A percentile compares a stretch with the other conserved stretches of the same genome.
phyloP scores from a whole-genome alignment of 2,329 filamentous ascomycete genomes.

The Fusarium sp. region DNA sequence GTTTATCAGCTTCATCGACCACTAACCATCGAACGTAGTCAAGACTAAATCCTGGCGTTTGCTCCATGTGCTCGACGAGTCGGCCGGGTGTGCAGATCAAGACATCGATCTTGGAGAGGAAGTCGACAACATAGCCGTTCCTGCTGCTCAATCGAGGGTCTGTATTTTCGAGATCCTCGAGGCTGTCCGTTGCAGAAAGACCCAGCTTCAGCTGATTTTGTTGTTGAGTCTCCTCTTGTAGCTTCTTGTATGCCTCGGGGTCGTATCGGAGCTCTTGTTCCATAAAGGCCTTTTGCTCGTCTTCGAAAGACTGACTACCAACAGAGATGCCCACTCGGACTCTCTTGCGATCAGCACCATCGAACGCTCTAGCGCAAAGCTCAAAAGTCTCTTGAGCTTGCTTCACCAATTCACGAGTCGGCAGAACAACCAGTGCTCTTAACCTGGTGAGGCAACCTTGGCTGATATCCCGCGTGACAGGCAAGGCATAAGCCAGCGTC shows the following conservation, averaged over 20 bases:
- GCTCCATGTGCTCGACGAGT: conserved; percentile 88
- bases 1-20: conserved; percentile 92
- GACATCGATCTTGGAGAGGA: conserved; percentile 82
- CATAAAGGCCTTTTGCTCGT: conserved; percentile 65
- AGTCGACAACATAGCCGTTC: conserved; percentile 68
- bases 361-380: conserved; percentile 73
- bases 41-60: conserved; percentile 84
- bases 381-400: conserved; percentile 86
- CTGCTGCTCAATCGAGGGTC: conserved; percentile 51
- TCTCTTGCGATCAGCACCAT: conserved; percentile 68
- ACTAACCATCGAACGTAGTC: conserved; percentile 87
- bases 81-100: conserved; percentile 92
- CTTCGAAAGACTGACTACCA: conserved; percentile 80
- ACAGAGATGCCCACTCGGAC: conserved; percentile 85
- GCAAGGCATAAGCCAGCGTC: conserved; percentile 89
- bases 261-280: conserved; percentile 69
- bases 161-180: conserved; percentile 35
- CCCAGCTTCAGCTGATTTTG: conserved; percentile 12
- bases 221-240: conserved; percentile 42
- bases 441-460: conserved; percentile 73
- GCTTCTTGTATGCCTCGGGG: conserved; percentile 62
- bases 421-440: conserved; percentile 85
- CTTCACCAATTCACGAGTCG: conserved; percentile 88
- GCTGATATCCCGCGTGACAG: conserved; percentile 82
- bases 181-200: conserved; percentile 29